Base-by-base conservation (phyloP, 148 eudicot genomes). In the Pouteria glomerata region DNA sequence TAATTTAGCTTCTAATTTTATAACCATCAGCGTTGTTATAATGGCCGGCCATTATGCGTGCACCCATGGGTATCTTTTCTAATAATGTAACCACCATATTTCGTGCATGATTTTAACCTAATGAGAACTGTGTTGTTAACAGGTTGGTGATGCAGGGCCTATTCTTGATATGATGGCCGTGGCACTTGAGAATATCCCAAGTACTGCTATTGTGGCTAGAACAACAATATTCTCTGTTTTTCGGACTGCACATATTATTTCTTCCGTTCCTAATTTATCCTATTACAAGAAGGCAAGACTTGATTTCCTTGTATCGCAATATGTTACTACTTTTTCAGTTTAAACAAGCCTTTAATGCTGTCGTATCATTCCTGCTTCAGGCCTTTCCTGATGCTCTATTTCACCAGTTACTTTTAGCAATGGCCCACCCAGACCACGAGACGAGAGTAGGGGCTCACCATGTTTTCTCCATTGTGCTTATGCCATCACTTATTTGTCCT, bases 61-160 rank as follows among this genome's bases (percentile, higher is more conserved):
- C n/a, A n/a, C n/a, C n/a, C n/a, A n/a, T n/a, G n/a, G n/a, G n/a
- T n/a, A n/a, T n/a, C n/a, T n/a, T n/a, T n/a, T n/a, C 1, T 50
- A 19, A 50, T 53, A 53, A 53, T 53, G 1, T 53, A n/a, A 21
- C 57, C 35, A 61, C 21, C 11, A n/a, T 34, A 33, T 33, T 61
- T 35, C 44, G 44, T 34, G 39, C 65, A 61, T 35, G 18, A 10
- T 39, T 35, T 29, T 56, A 56, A 70, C 63, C 10, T 27, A 8
- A 0, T 41, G 21, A 16, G 15, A 13, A 44, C 47, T 34, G 65
- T 65, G 60, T 18, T 14, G 11, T 79, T 53, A 33, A 69, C 83
- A 92, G 97, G 86, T 89, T 83, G 97, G 91, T 18, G 96, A 92
- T 80, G 75, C 76, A 13, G 97, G 97, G 41, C 93, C 96, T 56